Evolutionary conservation across 139 green algal species (phyloP).

Genomic region (Picochlorum sp.): DNA sequence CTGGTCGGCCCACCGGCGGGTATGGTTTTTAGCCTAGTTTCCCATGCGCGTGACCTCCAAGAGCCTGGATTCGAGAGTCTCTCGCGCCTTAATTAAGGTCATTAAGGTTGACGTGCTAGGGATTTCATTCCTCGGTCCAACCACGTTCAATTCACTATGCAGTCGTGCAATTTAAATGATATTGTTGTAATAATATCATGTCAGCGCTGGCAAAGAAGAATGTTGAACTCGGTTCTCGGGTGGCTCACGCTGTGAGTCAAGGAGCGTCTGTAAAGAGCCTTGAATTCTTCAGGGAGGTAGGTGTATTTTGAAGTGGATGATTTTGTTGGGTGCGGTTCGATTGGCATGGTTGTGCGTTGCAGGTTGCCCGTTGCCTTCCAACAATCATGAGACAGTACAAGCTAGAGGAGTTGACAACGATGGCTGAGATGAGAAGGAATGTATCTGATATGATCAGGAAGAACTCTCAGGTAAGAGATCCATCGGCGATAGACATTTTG

Average conservation of each 20-base stretch:
- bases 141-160: no score
- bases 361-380: slow-evolving; percentile 41
- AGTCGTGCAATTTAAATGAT: no score
- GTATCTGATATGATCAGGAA: slow-evolving; percentile 34
- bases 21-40: no score
- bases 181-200: neutral
- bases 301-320: neutral
- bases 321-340: neutral
- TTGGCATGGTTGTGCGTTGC: neutral
- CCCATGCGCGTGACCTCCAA: no score
- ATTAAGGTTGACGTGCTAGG: no score
- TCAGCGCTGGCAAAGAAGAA: slow-evolving; percentile 7
- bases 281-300: neutral
- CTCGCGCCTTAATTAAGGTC: no score
- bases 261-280: neutral
- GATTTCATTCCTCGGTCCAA: no score
- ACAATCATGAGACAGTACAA: slow-evolving; percentile 42
- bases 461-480: slow-evolving; percentile 21
- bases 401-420: slow-evolving; percentile 41
- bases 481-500: slow-evolving; percentile 63
- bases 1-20: no score
- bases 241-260: neutral
- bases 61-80: no score
- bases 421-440: slow-evolving; percentile 32
- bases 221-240: neutral